Evolutionary conservation across 2,329 filamentous ascomycete species (phyloP).

Genomic region (Arthrobotrys entomopaga): DNA sequence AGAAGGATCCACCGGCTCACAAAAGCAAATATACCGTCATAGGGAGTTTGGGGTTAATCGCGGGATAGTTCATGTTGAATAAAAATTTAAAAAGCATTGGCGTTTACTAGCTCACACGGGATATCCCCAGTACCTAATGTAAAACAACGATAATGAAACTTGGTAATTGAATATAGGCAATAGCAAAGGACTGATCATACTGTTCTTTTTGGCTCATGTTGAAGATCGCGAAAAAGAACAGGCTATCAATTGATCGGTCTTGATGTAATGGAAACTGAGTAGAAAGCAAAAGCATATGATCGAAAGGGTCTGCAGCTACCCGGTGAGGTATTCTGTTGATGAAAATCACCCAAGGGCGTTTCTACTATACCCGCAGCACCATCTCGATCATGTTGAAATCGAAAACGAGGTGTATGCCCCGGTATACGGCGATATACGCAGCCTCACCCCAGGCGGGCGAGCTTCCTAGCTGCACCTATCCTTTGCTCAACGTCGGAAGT

Average conservation of each 20-base stretch:
- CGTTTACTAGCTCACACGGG: neutral
- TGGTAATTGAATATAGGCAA: neutral
- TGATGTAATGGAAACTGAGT: neutral
- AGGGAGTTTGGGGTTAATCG: neutral
- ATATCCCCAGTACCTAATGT: neutral
- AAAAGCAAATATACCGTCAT: neutral
- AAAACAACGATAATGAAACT: too few species aligned
- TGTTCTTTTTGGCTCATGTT: constrained; percentile 15
- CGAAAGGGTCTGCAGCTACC: constrained; percentile 22
- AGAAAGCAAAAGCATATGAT: constrained; percentile 25
- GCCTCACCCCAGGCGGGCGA: constrained; percentile 10
- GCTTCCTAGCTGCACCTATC: constrained; percentile 26
- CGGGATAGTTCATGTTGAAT: constrained; percentile 22
- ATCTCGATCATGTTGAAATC: neutral
- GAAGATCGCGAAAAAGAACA: constrained; percentile 33
- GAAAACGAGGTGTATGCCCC: neutral
- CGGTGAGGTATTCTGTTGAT: constrained; percentile 24
- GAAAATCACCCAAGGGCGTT: neutral
- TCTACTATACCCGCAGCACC: neutral
- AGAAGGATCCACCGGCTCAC: too few species aligned
- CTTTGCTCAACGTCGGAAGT: constrained; percentile 36
- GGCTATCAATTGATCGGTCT: constrained; percentile 6
- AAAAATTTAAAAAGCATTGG: neutral
- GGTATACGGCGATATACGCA: constrained; percentile 16
- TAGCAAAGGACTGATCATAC: neutral